Evolutionary conservation across 2,329 filamentous ascomycete species (phyloP).

Genomic region (Alternaria sp.): DNA sequence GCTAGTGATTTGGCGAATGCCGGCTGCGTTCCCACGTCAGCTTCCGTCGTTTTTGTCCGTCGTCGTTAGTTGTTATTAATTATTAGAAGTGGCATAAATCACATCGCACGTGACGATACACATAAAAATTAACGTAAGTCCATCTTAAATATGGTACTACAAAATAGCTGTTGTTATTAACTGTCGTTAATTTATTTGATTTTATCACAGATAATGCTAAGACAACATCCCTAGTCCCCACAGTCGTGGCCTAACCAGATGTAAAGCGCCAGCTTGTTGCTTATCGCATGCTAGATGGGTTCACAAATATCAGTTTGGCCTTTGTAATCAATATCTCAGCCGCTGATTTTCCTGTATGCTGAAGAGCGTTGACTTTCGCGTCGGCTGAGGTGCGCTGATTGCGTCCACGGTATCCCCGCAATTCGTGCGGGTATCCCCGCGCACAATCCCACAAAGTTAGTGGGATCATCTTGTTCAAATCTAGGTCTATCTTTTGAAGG

Average conservation of each 20-base stretch:
- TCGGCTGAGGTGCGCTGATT: conserved; percentile 1
- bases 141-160: no score
- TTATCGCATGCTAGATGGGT: not conserved
- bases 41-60: no score
- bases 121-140: no score
- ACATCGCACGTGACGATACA: no score
- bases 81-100: no score
- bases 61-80: no score
- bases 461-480: not conserved
- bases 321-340: conserved; percentile 4
- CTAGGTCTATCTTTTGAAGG: not conserved
- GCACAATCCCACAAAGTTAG: not conserved
- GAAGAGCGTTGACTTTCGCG: not conserved
- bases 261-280: not conserved
- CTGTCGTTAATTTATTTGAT: no score
- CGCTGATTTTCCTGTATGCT: not conserved
- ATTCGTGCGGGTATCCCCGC: not conserved
- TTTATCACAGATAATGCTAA: no score
- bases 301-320: not conserved
- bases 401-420: not conserved
- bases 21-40: not conserved
- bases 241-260: conserved; percentile 2
- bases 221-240: not conserved
- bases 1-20: conserved; percentile 10
- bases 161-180: no score